Base-by-base conservation (phyloP, 192 early-diverging fungal genomes). In the Backusella parvicylindrica region DNA sequence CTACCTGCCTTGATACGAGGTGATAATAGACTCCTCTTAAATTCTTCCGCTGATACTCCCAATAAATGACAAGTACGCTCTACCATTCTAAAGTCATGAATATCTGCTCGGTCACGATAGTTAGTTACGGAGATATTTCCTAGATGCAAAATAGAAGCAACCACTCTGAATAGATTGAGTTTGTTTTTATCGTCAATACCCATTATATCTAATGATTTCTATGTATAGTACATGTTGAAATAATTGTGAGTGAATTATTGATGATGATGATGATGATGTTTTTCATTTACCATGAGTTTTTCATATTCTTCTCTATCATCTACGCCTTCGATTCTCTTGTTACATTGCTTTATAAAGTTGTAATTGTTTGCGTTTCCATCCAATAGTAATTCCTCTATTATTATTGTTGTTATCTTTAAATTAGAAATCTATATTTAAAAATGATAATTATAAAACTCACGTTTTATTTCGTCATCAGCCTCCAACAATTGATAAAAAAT, bases 401-500 rank as follows among this genome's bases (percentile, higher is more conserved):
- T 40, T 23, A 31, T 5, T 63, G 15, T 40, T 23, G 21, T 5
- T 63, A 18, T 71, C 31, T 35, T 70, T 38, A 23, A 32, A 18
- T 67, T 38, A 33, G 23, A 16, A 47, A 47, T 47, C 16, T 3
- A 47, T 23, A 38, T 13, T 15, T 41, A 41, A 36, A 50, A 71
- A 43, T n/a, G 26, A 30, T 30, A 30, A 40, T 6, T 8, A 28
- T 28, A 28, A n/a, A 30, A 60, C 79, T 33, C 85, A 93, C 91
- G 78, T 79, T 94, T 95, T 21, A 92, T 76, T 38, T 86, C 74
- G 7, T 88, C 75, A 15, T 92, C 95, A 18, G 95, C 95, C 75
- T 92, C 95, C 81, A 99, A 83, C n/a, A 99, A 83, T 83, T 99
- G 98, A 84, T 99, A 99, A 82, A 98, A 99, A 26, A 99, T 87